Percentiles rank a stretch among this genome's conserved stretches.
These are phyloP conservation scores for Boletus vermiculosoides DNA, from an alignment of 768 basidiomycete species.

Conservation along the genomic window DNA sequence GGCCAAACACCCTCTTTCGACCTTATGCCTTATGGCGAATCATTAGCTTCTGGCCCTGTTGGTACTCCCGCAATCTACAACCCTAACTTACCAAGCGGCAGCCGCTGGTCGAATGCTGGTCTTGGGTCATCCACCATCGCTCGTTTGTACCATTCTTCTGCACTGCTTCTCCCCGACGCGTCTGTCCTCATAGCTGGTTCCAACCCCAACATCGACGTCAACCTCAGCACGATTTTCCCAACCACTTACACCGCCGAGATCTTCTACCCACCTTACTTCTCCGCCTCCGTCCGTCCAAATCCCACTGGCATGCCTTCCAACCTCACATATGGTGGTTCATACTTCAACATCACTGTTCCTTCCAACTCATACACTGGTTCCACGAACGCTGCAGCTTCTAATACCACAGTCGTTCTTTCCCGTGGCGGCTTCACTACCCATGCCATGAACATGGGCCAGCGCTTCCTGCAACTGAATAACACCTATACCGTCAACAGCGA, in stretches of 20 bases:
- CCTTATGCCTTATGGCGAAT: constrained; percentile 71
- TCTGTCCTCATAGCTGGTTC: constrained; percentile 89
- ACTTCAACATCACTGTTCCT: constrained; percentile 76
- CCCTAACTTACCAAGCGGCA: constrained; percentile 67
- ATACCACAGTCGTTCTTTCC: constrained; percentile 74
- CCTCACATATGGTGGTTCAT: constrained; percentile 78
- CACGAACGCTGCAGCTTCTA: constrained; percentile 69
- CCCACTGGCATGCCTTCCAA: constrained; percentile 71
- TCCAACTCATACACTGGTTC: constrained; percentile 60
- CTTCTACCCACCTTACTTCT: constrained; percentile 92
- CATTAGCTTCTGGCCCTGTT: constrained; percentile 78
- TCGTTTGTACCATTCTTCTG: constrained; percentile 90
- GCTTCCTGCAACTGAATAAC: constrained; percentile 80
- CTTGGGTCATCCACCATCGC: constrained; percentile 64
- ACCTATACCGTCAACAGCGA: constrained; percentile 80
- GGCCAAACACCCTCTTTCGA: constrained; percentile 39
- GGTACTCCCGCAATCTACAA: constrained; percentile 80
- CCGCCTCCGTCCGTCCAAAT: constrained; percentile 60
- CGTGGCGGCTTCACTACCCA: constrained; percentile 86
- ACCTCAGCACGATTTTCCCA: constrained; percentile 58
- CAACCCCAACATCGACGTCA: constrained; percentile 91
- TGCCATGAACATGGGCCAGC: constrained; percentile 88
- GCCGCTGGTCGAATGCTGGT: constrained; percentile 71
- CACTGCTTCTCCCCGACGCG: constrained; percentile 82
- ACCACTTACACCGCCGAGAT: constrained; percentile 82